Conservation (phyloP, 495 filamentous ascomycete genomes). For the Symbiotaphrina buchneri region DNA sequence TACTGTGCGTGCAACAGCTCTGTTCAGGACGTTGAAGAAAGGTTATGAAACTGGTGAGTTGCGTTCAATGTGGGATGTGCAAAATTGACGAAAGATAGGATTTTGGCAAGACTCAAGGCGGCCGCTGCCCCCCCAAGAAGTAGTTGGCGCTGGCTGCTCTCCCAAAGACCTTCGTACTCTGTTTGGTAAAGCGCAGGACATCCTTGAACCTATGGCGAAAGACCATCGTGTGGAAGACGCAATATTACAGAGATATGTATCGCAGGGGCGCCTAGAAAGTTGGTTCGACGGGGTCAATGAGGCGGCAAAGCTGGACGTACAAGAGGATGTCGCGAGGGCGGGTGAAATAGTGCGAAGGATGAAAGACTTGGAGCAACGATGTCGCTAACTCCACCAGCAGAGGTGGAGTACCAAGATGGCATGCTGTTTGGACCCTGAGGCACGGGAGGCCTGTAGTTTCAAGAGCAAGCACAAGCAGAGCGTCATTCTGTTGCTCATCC, state of each 20-base stretch:
- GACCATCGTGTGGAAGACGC: constrained; percentile 15
- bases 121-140: constrained; percentile 4
- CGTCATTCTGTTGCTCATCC: too few relatives aligned
- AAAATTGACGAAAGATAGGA: too few relatives aligned
- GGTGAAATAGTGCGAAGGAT: constrained; percentile 3
- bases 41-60: constrained; percentile 9
- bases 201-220: constrained; percentile 10
- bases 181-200: constrained; percentile 8
- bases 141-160: constrained; percentile 10
- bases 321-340: constrained; percentile 4
- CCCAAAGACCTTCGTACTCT: constrained; percentile 9
- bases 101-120: constrained; percentile 1
- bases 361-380: too few relatives aligned
- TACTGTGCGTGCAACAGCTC: constrained; percentile 8
- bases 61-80: too few relatives aligned
- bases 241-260: constrained; percentile 8
- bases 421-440: too few relatives aligned
- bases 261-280: constrained; percentile 11
- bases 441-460: too few relatives aligned
- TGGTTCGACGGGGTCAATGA: constrained; percentile 11
- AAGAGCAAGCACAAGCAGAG: too few relatives aligned
- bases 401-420: too few relatives aligned
- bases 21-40: constrained; percentile 11
- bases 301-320: constrained; percentile 6
- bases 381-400: too few relatives aligned